These are phyloP conservation scores for Escovopsis sp. DNA, from an alignment of 2,329 filamentous ascomycete genomes.

Conservation along the genomic window DNA sequence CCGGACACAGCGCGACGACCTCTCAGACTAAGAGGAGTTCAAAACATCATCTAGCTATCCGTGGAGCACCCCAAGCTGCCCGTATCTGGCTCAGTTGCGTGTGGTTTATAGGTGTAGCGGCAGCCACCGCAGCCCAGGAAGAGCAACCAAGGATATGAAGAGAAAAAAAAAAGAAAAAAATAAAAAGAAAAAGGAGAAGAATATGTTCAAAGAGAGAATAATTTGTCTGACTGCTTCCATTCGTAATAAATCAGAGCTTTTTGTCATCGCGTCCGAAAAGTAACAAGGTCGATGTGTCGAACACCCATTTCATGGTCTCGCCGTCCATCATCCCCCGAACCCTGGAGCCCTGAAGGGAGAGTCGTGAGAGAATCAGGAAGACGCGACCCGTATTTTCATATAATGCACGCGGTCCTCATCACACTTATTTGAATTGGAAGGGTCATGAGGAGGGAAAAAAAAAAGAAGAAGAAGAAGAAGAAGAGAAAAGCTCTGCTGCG, in stretches of 20 bases:
- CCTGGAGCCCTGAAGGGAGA: conserved; percentile 87
- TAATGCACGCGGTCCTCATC: conserved; percentile 99
- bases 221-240: conserved; percentile 17
- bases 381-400: conserved; percentile 59
- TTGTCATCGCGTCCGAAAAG: conserved; percentile 86
- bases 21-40: too few relatives aligned
- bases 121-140: neutral
- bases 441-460: conserved; percentile 56
- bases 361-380: conserved; percentile 51
- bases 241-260: conserved; percentile 74
- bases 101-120: too few relatives aligned
- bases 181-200: conserved; percentile 5
- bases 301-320: conserved; percentile 92
- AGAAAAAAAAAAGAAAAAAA: conserved; percentile 1
- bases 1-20: too few relatives aligned
- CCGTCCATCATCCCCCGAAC: conserved; percentile 53
- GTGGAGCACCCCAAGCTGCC: too few relatives aligned
- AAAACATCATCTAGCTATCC: too few relatives aligned
- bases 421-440: conserved; percentile 99
- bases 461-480: conserved; percentile 29
- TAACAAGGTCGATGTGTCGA: conserved; percentile 99
- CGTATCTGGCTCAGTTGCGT: too few relatives aligned
- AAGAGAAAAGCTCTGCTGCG: conserved; percentile 8
- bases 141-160: neutral
- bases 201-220: neutral